Base-by-base conservation (phyloP, 1,284 basidiomycete species). In the Amylostereum areolatum region DNA sequence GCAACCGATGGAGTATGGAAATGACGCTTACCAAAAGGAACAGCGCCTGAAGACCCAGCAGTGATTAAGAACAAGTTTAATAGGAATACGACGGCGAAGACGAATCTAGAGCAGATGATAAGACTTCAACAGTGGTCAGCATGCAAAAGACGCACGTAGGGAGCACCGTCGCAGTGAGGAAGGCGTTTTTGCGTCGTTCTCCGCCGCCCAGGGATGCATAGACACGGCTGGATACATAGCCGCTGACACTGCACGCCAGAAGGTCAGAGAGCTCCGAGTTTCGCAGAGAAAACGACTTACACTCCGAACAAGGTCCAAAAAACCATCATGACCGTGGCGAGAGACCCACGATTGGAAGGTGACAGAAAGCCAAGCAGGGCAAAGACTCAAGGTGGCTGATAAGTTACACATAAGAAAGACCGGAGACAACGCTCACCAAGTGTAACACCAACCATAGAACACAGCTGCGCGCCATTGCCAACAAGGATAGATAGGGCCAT, bases 341-440 rank as follows among this genome's bases (percentile, higher is more conserved):
- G 80, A 5, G 92, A 89, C 32, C 96, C 96, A 36, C 96, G 85
- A 63, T 97, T 97, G 11, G 93, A 94, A 2, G 96, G 96, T 1
- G 92, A 96, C 37, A 98, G 74, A 74, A 98, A 97, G n/a, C 96
- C 96, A 46, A 98, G 70, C n/a, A 97, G 74, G 1, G 96, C 96
- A 64, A 98, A 99, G 3, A 97, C 84, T 89, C 18, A 18, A 18
- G 56, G 8, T 41, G 31, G 33, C 41, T 43, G 10, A 18, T 39
- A 29, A 27, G 42, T n/a, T 53, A n/a, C 25, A 34, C 4, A 32
- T 31, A n/a, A 37, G 24, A 45, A 9, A n/a, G 10, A 6, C 5
- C 11, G 10, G 6, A 12, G 5, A 59, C 70, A 36, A 56, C 18
- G 18, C 18, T 18, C 18, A 89, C 89, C 75, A 46, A 99, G 79